These are phyloP conservation scores for Camellia sinensis DNA, from an alignment of 148 eudicot species.

Conservation along the genomic window DNA sequence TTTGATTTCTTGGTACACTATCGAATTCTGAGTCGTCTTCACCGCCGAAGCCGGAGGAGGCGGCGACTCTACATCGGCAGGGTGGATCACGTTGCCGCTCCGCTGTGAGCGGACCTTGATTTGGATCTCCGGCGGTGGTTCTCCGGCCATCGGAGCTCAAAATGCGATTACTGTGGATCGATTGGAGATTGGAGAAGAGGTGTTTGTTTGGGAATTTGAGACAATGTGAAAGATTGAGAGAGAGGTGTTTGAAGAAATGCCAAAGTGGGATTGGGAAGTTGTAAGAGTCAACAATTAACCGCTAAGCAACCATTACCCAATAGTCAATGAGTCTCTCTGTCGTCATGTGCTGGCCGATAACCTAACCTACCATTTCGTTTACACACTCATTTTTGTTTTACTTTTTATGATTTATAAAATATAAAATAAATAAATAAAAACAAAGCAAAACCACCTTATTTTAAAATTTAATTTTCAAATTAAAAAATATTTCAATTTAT, in stretches of 20 bases:
- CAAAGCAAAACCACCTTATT: no score
- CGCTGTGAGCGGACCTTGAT: slow-evolving; percentile 21
- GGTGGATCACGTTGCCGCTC: slow-evolving; percentile 29
- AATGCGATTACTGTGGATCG: no score
- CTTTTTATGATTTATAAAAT: no score
- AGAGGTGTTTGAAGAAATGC: slow-evolving; percentile 1
- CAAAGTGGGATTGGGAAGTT: background rate
- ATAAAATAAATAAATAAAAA: no score
- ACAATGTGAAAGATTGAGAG: background rate
- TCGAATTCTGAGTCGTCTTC: slow-evolving; percentile 8
- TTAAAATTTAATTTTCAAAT: no score
- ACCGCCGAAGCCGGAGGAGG: slow-evolving; percentile 2
- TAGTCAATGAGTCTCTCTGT: no score
- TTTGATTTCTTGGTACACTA: slow-evolving; percentile 32
- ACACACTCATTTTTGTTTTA: no score
- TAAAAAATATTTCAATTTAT: no score
- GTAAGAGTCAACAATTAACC: background rate
- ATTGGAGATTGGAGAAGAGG: no score
- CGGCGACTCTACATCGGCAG: slow-evolving; percentile 24
- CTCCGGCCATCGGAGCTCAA: background rate
- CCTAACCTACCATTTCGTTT: background rate
- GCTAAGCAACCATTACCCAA: background rate
- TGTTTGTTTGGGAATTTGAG: no score
- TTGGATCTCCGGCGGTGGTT: slow-evolving; percentile 8
- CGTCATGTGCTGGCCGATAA: background rate